Evolutionary conservation across 768 basidiomycete species (phyloP), one percentile per base, ranked within the genome.

Genomic region (Collybia sp.): DNA sequence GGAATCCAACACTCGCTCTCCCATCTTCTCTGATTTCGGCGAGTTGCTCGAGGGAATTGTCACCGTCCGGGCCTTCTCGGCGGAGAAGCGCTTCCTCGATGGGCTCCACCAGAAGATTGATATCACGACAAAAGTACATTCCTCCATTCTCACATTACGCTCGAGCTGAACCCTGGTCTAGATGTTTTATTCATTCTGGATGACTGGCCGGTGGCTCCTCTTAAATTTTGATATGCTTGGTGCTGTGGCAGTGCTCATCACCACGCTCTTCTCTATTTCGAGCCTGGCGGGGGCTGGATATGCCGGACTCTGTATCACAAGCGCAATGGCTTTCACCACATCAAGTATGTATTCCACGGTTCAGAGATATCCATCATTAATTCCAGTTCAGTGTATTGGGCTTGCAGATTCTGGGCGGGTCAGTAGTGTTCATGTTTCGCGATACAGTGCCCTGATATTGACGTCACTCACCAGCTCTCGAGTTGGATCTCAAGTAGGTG

Each of bases 151-250:
- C 17, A 43, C 16, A 17, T 19, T 49, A 16, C 12, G 15, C 2
- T 32, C 37, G 19, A 6, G 25, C 13, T 19, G 19, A n/a, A 34
- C 30, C 25, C 44, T 12, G 38, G 41, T 46, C 20, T 48, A 82
- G 83, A 86, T 88, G 85, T 88, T 83, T 85, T 88, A 90, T 58
- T 76, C 69, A 12, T 87, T 87, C 64, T 92, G 91, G 91, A 91
- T 93, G 89, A 83, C 81, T 8, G 92, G 89, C 53, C 71, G 91
- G 42, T 92, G 87, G 89, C 72, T 95, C 2, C 66, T 93, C 31
- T 63, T 94, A 46, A 82, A 88, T 50, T 94, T 92, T 58, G 93
- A 96, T 61, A 53, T 70, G 1, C 75, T 94, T 9, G 89, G 90
- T 20, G 86, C 79, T 20, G 46, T 83, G 40, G 79, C 83, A 1